Base-by-base conservation (phyloP, 2,329 filamentous ascomycete genomes). In the Dendrostoma leiphaemia region DNA sequence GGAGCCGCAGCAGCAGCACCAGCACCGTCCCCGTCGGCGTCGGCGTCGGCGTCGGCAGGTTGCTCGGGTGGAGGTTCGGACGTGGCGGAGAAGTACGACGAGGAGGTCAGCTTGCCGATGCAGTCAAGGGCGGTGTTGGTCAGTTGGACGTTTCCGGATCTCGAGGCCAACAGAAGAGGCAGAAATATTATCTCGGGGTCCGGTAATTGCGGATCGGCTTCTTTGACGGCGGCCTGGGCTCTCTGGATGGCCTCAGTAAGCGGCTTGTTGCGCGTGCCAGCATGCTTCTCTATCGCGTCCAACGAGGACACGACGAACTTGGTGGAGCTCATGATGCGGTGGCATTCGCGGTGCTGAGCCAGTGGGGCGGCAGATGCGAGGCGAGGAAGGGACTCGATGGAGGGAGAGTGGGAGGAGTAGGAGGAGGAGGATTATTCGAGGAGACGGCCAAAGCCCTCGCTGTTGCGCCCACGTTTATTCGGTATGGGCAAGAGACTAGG, bases 51-150 rank as follows among this genome's bases (percentile, higher is more conserved):
- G n/a, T n/a, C n/a, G 28, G 88, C 78, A 40, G 77, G 74, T 51
- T 71, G 70, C 57, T 70, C 65, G 53, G 71, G 59, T n/a, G 76
- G 72, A 26, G 72, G 65, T 51, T 67, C 74, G 56, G 74, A 70
- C 24, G 73, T 72, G 47, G 90, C 83, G 46, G 93, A 93, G 71
- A 99, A 97, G 78, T 97, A 97, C 17, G 94, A 96, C 71, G 96
- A 99, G 65, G 93, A 97, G 69, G 97, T 97, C 59, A 99, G 85
- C 77, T 99, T 99, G 65, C 95, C 94, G 65, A 99, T 97, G 73
- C 93, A 97, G 73, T 99, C 94, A 66, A 99, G 84, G 6, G 94
- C 92, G 34, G 89, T 90, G 21, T 91, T 96, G 57, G 91, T 90
- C 44, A 99, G 80, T 55, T 90, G 85, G 50, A 93, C 87, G 65